Conservation (phyloP, 257 asterid genomes). For the Nicotiana paniculata region DNA sequence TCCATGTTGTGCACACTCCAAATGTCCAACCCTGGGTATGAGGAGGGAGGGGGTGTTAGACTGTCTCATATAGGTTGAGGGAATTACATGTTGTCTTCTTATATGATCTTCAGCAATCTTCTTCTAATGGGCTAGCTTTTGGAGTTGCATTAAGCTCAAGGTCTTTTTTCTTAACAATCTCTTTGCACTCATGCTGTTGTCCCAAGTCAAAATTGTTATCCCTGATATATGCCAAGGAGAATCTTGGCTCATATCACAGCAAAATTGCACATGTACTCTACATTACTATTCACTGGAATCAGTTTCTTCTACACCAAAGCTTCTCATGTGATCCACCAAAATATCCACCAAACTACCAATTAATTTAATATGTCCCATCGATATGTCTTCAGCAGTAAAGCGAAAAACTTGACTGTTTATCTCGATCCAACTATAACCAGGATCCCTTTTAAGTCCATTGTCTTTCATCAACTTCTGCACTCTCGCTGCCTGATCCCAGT, state of each 20-base stretch:
- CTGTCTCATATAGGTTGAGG: background rate
- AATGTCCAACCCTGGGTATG: too few relatives aligned
- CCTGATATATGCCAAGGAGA: background rate
- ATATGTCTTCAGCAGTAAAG: constrained; percentile 66
- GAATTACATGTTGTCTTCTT: background rate
- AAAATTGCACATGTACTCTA: background rate
- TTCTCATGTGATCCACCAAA: constrained; percentile 25
- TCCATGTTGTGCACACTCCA: background rate
- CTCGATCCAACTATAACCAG: constrained; percentile 84
- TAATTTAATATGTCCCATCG: constrained; percentile 19
- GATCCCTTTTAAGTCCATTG: constrained; percentile 59
- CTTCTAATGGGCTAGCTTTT: background rate
- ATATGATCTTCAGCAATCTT: background rate
- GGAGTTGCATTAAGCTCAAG: background rate
- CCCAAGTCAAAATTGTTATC: background rate
- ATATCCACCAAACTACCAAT: constrained; percentile 7
- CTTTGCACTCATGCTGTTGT: background rate
- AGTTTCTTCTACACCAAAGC: constrained; percentile 8
- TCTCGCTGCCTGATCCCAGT: constrained; percentile 62
- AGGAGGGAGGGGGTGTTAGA: too few relatives aligned
- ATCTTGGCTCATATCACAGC: background rate
- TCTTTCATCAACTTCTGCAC: constrained; percentile 61
- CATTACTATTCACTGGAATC: background rate
- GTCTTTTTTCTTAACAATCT: background rate
- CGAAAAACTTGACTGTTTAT: constrained; percentile 48